Evolutionary conservation across 2,329 filamentous ascomycete species (phyloP).

Genomic region (Penicillium psychrosexuale): DNA sequence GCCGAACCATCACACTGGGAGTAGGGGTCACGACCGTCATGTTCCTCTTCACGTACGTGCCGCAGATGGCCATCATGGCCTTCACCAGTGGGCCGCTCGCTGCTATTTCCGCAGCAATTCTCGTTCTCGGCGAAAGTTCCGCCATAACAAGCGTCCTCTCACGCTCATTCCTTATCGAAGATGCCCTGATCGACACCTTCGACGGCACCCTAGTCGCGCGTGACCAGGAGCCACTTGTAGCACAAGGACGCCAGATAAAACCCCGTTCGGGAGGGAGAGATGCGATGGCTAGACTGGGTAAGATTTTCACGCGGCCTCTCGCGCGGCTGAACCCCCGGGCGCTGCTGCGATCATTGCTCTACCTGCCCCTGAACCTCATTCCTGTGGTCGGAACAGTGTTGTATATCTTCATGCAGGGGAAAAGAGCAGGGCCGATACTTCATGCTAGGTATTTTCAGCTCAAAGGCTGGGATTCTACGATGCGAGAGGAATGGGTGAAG

Average conservation of each 20-base stretch:
- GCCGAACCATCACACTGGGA: constrained; percentile 66
- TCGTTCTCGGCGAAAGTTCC: constrained; percentile 58
- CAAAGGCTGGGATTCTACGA: constrained; percentile 70
- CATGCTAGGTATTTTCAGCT: constrained; percentile 80
- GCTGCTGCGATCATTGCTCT: constrained; percentile 75
- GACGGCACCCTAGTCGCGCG: constrained; percentile 65
- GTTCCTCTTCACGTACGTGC: constrained; percentile 84
- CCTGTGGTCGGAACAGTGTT: constrained; percentile 79
- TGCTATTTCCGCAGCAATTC: constrained; percentile 58
- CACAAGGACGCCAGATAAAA: constrained; percentile 70
- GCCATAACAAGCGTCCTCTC: constrained; percentile 53
- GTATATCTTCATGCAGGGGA: constrained; percentile 75
- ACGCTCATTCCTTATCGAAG: constrained; percentile 72
- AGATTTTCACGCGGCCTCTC: constrained; percentile 55
- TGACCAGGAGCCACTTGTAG: constrained; percentile 61
- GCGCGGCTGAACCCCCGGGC: constrained; percentile 51
- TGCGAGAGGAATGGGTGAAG: constrained; percentile 67
- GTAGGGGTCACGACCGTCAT: constrained; percentile 70
- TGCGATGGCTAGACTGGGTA: constrained; percentile 56
- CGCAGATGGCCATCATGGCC: constrained; percentile 76
- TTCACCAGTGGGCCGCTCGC: constrained; percentile 78
- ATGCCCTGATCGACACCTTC: constrained; percentile 83
- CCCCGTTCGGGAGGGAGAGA: constrained; percentile 43
- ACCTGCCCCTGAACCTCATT: constrained; percentile 89
- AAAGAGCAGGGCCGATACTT: constrained; percentile 52